These are phyloP conservation scores for Leishmania major DNA, from an alignment of 208 protist species.

Conservation along the genomic window DNA sequence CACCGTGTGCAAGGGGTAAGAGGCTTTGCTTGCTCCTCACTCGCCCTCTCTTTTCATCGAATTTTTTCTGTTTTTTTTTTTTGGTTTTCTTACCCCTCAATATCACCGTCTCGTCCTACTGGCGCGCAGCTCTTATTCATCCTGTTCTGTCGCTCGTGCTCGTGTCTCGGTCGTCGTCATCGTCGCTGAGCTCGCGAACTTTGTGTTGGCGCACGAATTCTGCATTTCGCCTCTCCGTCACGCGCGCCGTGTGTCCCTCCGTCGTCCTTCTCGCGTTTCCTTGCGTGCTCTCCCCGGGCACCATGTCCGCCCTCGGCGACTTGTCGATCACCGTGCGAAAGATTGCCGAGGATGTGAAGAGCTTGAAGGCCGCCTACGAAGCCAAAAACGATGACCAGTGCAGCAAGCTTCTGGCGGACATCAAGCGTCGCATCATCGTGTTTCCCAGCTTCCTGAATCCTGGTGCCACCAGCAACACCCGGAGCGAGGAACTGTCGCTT, in stretches of 20 bases:
- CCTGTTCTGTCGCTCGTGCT: background rate
- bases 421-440: slow-evolving; percentile 86
- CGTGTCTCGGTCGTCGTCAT: background rate
- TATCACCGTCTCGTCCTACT: background rate
- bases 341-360: slow-evolving; percentile 69
- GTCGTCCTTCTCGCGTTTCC: background rate
- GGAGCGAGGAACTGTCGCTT: slow-evolving; percentile 81
- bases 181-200: background rate
- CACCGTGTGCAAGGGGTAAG: too few species aligned
- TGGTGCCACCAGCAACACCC: slow-evolving; percentile 60
- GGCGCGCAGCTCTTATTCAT: background rate
- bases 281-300: too few species aligned
- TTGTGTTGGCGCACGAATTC: background rate
- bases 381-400: slow-evolving; percentile 57
- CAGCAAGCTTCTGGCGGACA: slow-evolving; percentile 45
- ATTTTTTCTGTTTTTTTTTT: too few species aligned
- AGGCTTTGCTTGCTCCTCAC: too few species aligned
- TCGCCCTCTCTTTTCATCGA: background rate
- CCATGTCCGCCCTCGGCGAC: slow-evolving; percentile 40
- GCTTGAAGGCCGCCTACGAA: slow-evolving; percentile 80
- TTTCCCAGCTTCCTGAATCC: slow-evolving; percentile 90
- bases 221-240: background rate
- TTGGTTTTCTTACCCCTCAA: background rate
- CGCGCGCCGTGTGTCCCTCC: too few species aligned
- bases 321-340: slow-evolving; percentile 69